A percentile compares a stretch with the other conserved stretches of the same genome.
Conservation (phyloP, 805 yeast species). For the Dipodascus albidus region DNA sequence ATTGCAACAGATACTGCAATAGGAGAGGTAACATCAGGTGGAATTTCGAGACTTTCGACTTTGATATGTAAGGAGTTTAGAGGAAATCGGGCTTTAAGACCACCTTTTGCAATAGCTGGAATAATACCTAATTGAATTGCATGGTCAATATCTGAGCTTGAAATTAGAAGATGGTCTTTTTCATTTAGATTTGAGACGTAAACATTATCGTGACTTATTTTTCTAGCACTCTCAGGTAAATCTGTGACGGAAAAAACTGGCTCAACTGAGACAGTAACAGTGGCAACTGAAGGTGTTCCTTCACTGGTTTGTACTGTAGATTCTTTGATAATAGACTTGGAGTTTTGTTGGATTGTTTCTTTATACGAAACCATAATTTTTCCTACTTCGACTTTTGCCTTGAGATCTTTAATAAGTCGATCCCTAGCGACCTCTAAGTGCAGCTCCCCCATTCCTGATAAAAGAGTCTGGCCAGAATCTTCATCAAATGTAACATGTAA, state of each 20-base stretch:
- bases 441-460: conserved; percentile 96
- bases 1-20: conserved; percentile 35
- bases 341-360: conserved; percentile 39
- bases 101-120: conserved; percentile 34
- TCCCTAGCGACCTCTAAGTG: conserved; percentile 84
- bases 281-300: conserved; percentile 16
- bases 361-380: conserved; percentile 83
- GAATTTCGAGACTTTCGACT: conserved; percentile 41
- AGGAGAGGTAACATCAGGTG: conserved; percentile 34
- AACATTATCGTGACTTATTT: conserved; percentile 37
- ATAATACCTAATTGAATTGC: conserved; percentile 22
- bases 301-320: conserved; percentile 22
- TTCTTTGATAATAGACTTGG: conserved; percentile 9
- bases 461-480: conserved; percentile 77
- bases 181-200: conserved; percentile 11
- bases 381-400: conserved; percentile 71
- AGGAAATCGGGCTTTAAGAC: conserved; percentile 33
- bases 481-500: conserved; percentile 57
- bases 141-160: conserved; percentile 20
- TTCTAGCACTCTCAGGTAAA: conserved; percentile 19
- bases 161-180: conserved; percentile 18
- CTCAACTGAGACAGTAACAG: conserved; percentile 20
- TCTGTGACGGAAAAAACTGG: conserved; percentile 13
- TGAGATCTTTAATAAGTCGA: conserved; percentile 66
- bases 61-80: conserved; percentile 50